Evolutionary conservation across 2,329 filamentous ascomycete genomes (phyloP).

Genomic region (Elsinoe arachidis): DNA sequence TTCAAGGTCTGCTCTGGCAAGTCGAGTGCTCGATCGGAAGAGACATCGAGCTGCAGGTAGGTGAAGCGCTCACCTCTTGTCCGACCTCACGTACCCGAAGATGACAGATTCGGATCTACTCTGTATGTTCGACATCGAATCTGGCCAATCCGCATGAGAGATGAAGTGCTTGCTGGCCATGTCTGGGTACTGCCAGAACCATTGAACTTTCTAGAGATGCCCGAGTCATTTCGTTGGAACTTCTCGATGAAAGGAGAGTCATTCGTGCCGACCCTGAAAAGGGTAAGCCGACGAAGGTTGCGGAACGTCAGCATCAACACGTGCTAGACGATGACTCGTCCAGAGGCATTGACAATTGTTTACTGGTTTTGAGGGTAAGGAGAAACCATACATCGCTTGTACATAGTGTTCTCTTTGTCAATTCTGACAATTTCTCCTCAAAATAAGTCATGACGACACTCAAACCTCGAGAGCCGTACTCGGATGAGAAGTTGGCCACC

Average conservation of each 20-base stretch:
- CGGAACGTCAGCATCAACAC: not conserved
- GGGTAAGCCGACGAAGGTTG: not conserved
- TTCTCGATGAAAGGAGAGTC: not conserved
- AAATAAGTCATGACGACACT: slow-evolving; percentile 64
- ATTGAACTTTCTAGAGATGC: not conserved
- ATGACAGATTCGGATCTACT: too few relatives aligned
- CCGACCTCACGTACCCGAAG: too few relatives aligned
- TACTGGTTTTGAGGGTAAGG: not conserved
- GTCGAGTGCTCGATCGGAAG: not conserved
- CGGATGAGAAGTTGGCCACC: slow-evolving; percentile 64
- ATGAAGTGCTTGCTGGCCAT: too few relatives aligned
- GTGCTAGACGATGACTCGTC: not conserved
- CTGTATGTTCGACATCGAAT: too few relatives aligned
- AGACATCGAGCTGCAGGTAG: not conserved
- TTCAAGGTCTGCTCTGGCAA: not conserved
- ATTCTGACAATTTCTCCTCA: not conserved
- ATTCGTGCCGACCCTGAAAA: not conserved
- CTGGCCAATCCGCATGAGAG: too few relatives aligned
- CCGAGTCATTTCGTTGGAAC: not conserved
- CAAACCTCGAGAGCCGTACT: slow-evolving; percentile 65
- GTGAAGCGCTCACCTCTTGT: too few relatives aligned
- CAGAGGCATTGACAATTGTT: not conserved
- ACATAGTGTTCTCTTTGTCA: too few relatives aligned
- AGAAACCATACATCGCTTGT: too few relatives aligned
- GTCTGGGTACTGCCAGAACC: not conserved